Percentiles rank a stretch among this genome's conserved stretches.
phyloP scores from a whole-genome alignment of 768 basidiomycete genomes.

The Macrocybe gigantea region DNA sequence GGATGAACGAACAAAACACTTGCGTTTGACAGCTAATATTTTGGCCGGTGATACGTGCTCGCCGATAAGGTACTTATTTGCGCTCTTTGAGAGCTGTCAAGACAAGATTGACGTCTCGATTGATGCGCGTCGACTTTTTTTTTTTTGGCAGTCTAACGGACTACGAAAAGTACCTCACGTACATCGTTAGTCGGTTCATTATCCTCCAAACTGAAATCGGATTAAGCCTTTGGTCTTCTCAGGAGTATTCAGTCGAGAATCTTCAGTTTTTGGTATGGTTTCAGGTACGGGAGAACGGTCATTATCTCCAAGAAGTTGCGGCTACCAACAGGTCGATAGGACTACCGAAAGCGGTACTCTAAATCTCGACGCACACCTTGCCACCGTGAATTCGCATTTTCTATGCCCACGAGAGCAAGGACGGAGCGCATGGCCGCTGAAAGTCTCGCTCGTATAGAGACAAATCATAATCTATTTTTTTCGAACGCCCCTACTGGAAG shows the following conservation, averaged over 20 bases:
- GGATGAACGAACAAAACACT: not conserved
- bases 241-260: conserved; percentile 26
- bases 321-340: conserved; percentile 12
- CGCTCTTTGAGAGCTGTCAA: not conserved
- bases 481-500: conserved; percentile 1
- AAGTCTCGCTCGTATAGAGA: conserved; percentile 9
- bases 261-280: conserved; percentile 32
- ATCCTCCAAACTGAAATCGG: no score
- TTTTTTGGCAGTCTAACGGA: conserved; percentile 22
- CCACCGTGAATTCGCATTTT: conserved; percentile 17
- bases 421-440: conserved; percentile 7
- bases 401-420: conserved; percentile 2
- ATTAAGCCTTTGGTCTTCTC: not conserved
- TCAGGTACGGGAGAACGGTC: conserved; percentile 12
- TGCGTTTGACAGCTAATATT: conserved; percentile 17
- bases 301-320: not conserved
- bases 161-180: conserved; percentile 20
- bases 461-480: conserved; percentile 1
- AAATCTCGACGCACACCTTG: conserved; percentile 17
- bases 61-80: conserved; percentile 25
- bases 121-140: not conserved
- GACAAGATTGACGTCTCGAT: no score
- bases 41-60: conserved; percentile 32
- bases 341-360: conserved; percentile 29
- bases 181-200: conserved; percentile 15